Conservation (phyloP, 202 grass and related monocot species). For the Sporobolus alterniflorus region DNA sequence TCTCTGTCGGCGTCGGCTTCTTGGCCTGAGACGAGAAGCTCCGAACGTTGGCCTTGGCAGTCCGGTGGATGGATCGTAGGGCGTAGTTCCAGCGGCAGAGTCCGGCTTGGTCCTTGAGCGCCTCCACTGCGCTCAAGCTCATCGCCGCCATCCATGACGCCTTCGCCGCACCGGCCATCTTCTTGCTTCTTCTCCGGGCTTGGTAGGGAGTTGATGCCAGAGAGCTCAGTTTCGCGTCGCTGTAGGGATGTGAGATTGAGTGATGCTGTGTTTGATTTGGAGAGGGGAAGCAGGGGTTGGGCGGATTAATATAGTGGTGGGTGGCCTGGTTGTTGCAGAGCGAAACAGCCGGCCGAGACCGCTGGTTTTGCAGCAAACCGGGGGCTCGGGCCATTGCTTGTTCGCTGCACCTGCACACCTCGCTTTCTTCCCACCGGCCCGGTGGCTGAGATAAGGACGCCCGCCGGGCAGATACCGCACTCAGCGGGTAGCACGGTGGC, state of each 20-base stretch:
- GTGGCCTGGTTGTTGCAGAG: too few relatives aligned
- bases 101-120: slow-evolving; percentile 66
- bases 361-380: slow-evolving; percentile 24
- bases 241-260: not conserved
- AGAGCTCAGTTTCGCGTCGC: not conserved
- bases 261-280: not conserved
- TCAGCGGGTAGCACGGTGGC: too few relatives aligned
- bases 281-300: not conserved
- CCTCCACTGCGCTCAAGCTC: slow-evolving; percentile 59
- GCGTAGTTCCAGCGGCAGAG: slow-evolving; percentile 80
- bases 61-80: slow-evolving; percentile 32
- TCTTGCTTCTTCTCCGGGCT: not conserved
- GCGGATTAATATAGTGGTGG: not conserved
- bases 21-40: not conserved
- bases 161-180: slow-evolving; percentile 31
- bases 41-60: slow-evolving; percentile 21
- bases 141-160: slow-evolving; percentile 44
- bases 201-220: too few relatives aligned
- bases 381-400: not conserved
- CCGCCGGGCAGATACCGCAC: too few relatives aligned
- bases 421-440: not conserved
- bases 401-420: not conserved
- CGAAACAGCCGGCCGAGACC: slow-evolving; percentile 1
- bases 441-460: too few relatives aligned
- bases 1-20: slow-evolving; percentile 8